A percentile compares a stretch with the other conserved stretches of the same genome.
Evolutionary conservation across 2,329 filamentous ascomycete species (phyloP).

Genomic region (Aspergillus sp.): DNA sequence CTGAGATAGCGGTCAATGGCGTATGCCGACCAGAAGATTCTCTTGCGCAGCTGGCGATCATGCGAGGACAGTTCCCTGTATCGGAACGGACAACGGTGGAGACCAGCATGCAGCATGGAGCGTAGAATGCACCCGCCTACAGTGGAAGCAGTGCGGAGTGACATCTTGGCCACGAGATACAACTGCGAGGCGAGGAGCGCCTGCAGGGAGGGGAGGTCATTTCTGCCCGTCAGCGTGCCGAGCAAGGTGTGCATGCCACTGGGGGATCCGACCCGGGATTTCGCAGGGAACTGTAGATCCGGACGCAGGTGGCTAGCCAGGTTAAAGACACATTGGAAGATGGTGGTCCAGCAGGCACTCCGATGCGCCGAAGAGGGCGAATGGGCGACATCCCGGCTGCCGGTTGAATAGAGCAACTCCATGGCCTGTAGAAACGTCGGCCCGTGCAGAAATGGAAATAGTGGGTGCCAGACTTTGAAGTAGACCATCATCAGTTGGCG

Average conservation of each 20-base stretch:
- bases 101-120: slow-evolving; percentile 50
- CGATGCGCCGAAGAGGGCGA: slow-evolving; percentile 17
- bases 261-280: slow-evolving; percentile 39
- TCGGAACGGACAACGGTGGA: slow-evolving; percentile 54
- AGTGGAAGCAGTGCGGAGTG: slow-evolving; percentile 50
- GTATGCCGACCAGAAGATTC: slow-evolving; percentile 45
- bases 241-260: slow-evolving; percentile 40
- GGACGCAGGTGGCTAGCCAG: slow-evolving; percentile 41
- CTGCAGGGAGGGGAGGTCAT: slow-evolving; percentile 49
- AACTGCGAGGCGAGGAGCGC: slow-evolving; percentile 51
- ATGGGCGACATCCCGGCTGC: not conserved
- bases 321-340: slow-evolving; percentile 54
- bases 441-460: slow-evolving; percentile 54
- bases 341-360: slow-evolving; percentile 34
- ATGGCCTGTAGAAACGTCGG: slow-evolving; percentile 50
- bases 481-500: slow-evolving; percentile 49
- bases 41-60: slow-evolving; percentile 41
- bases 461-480: slow-evolving; percentile 53
- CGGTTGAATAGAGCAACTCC: slow-evolving; percentile 41
- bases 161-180: slow-evolving; percentile 50
- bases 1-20: slow-evolving; percentile 44
- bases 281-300: slow-evolving; percentile 32
- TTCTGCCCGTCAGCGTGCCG: slow-evolving; percentile 38
- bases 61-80: slow-evolving; percentile 47
- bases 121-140: slow-evolving; percentile 50